Base-by-base conservation (phyloP, 352 stramenopile species). In the Pilasporangium apinafurcum region DNA sequence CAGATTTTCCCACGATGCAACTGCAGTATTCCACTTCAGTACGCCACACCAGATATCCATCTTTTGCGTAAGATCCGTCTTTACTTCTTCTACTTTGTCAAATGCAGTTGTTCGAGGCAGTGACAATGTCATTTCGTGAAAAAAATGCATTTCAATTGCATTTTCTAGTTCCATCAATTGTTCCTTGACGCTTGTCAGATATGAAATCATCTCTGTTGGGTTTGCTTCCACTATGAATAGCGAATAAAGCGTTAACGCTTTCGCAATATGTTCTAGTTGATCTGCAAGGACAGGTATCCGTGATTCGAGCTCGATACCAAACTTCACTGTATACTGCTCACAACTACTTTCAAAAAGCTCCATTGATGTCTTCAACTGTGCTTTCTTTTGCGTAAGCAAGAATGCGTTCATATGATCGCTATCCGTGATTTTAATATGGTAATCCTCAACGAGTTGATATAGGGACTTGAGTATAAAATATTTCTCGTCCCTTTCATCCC, bases 11-110 rank as follows among this genome's bases (percentile, higher is more conserved):
- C 80, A 93, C 53, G 46, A 24, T 13, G 43, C 59, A 17, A 59
- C 65, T 29, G 48, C 69, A 8, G 25, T 35, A 45, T 43, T 70
- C 88, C 88, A 97, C 37, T 77, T 65, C n/a, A 60, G 35, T 20
- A 82, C 50, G 4, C 71, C 69, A 26, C 72, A 79, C 88, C 88
- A 96, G 26, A 96, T 60, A 2, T 82, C 59, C 2, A 67, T 65
- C 59, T 96, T 96, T 16, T 95, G 42, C 31, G 32, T 41, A 2
- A 96, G 57, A 52, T 96, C 86, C 0, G 40, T 44, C 36, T 69
- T 67, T 2, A 95, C 54, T 20, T 83, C 66, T 1, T 71, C 63
- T n/a, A 96, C 45, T 20, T 81, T 69, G 32, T 96, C 84, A 39
- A 93, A 95, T 17, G 88, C 87, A 12, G 65, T 71, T 13, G 55